A percentile compares a stretch with the other conserved stretches of the same genome.
phyloP scores from a whole-genome alignment of 768 basidiomycete genomes.

The Tricholoma terreum region DNA sequence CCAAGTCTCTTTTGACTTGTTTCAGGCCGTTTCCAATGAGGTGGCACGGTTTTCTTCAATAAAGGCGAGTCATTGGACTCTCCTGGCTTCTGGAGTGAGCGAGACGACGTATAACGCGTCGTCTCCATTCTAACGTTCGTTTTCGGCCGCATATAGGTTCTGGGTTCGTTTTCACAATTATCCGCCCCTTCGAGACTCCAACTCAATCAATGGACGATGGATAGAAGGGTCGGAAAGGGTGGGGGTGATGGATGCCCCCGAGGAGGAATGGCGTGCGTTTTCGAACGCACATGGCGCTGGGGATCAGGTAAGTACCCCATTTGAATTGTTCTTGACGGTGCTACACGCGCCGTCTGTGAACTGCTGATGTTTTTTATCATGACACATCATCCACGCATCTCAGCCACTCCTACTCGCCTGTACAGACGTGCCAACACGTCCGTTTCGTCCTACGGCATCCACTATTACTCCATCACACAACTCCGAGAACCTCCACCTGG shows the following conservation, averaged over 20 bases:
- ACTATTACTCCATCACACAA: background rate
- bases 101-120: background rate
- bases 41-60: background rate
- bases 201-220: background rate
- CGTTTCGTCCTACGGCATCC: background rate
- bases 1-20: slow-evolving; percentile 2
- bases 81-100: background rate
- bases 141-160: background rate
- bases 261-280: background rate
- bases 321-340: background rate
- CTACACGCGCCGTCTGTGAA: background rate
- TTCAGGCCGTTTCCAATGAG: slow-evolving; percentile 1
- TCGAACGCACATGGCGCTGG: background rate
- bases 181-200: background rate
- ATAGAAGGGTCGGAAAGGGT: background rate
- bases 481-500: slow-evolving; percentile 1
- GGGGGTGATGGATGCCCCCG: background rate
- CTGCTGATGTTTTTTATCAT: background rate
- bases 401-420: slow-evolving; percentile 1
- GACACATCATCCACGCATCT: background rate
- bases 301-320: background rate
- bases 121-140: background rate
- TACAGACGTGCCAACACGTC: background rate
- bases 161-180: background rate
- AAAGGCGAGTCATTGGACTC: slow-evolving; percentile 1